Evolutionary conservation across 352 stramenopile species (phyloP).

Genomic region (Phytophthora tentaculata): DNA sequence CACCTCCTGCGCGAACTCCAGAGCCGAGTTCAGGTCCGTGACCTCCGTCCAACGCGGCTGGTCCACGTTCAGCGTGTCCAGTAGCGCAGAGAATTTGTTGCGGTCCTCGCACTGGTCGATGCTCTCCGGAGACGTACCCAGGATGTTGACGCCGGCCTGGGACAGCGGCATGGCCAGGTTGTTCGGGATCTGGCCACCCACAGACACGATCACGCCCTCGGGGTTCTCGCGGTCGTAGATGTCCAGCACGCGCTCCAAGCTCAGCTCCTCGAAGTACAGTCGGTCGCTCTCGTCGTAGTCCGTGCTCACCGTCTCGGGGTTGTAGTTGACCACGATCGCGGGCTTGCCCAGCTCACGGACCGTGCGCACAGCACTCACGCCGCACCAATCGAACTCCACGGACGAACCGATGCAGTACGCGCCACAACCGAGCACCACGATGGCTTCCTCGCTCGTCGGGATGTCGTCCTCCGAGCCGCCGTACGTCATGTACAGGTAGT

Average conservation of each 20-base stretch:
- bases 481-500: slow-evolving; percentile 99
- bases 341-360: slow-evolving; percentile 89
- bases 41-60: slow-evolving; percentile 88
- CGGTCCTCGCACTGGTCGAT: slow-evolving; percentile 97
- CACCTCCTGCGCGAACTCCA: slow-evolving; percentile 94
- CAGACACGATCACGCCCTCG: slow-evolving; percentile 92
- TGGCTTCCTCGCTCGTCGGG: slow-evolving; percentile 72
- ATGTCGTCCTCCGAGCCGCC: slow-evolving; percentile 84
- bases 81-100: slow-evolving; percentile 95
- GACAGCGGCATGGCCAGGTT: slow-evolving; percentile 94
- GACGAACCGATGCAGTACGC: slow-evolving; percentile 96
- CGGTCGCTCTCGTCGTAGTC: slow-evolving; percentile 98
- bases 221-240: slow-evolving; percentile 92
- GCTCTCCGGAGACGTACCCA: slow-evolving; percentile 88
- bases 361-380: slow-evolving; percentile 82
- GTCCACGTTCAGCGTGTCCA: slow-evolving; percentile 93
- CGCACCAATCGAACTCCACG: slow-evolving; percentile 98
- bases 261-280: slow-evolving; percentile 98
- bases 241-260: slow-evolving; percentile 94
- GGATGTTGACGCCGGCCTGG: slow-evolving; percentile 79
- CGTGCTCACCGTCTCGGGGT: slow-evolving; percentile 97
- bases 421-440: slow-evolving; percentile 95
- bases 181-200: slow-evolving; percentile 97
- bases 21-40: slow-evolving; percentile 84
- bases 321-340: slow-evolving; percentile 96